These are phyloP conservation scores for Aphanomyces cochlioides DNA, from an alignment of 352 stramenopile genomes.

Conservation along the genomic window DNA sequence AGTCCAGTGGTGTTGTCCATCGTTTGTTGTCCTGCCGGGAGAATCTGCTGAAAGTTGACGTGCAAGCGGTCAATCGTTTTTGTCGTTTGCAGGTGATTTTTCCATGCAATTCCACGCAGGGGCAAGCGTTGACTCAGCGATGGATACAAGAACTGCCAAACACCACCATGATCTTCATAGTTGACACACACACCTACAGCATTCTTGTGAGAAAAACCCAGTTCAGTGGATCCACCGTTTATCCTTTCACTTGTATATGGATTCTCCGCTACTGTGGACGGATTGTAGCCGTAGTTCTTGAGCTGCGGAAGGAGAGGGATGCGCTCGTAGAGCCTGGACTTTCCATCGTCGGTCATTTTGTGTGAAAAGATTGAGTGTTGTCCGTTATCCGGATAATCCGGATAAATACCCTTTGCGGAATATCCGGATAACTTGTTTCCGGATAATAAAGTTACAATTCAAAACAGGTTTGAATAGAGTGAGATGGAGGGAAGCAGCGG, in stretches of 20 bases:
- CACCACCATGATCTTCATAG: constrained; percentile 63
- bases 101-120: constrained; percentile 74
- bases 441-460: not conserved
- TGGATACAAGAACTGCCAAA: constrained; percentile 75
- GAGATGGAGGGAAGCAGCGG: constrained; percentile 1
- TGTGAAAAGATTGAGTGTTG: not conserved
- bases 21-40: constrained; percentile 29
- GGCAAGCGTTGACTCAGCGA: constrained; percentile 61
- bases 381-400: not conserved
- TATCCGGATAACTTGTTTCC: not conserved
- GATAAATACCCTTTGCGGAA: not conserved
- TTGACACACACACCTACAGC: constrained; percentile 53
- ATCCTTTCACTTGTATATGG: not conserved
- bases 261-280: not conserved
- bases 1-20: constrained; percentile 40
- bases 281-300: constrained; percentile 13
- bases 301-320: constrained; percentile 18
- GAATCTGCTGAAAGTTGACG: constrained; percentile 43
- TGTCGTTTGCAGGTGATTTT: constrained; percentile 69
- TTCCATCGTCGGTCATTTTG: not conserved
- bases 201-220: not conserved
- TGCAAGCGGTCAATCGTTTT: constrained; percentile 63
- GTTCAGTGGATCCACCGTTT: not conserved
- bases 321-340: constrained; percentile 7
- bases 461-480: not conserved